Percentiles rank a stretch among this genome's conserved stretches.
Conservation (phyloP, 306 rosid genomes). For the Comarum palustre region DNA sequence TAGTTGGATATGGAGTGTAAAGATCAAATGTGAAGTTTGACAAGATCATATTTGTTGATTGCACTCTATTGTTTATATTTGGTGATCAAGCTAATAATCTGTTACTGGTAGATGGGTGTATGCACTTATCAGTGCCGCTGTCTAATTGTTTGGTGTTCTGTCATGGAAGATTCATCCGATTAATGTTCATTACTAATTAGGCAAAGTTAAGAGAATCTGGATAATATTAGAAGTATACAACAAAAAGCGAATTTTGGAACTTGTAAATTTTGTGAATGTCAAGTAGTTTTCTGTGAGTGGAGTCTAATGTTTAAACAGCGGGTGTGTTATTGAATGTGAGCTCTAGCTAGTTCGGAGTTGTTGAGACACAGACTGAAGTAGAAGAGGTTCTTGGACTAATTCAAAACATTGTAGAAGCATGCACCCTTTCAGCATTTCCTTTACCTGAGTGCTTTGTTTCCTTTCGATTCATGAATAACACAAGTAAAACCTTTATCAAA, state of each 20-base stretch:
- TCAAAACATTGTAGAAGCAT: neutral
- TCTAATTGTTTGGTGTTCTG: neutral
- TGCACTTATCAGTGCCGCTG: neutral
- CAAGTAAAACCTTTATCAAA: neutral
- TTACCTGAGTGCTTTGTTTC: neutral
- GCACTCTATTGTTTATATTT: neutral
- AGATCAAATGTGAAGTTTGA: too few relatives aligned
- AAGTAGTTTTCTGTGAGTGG: neutral
- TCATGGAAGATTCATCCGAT: neutral
- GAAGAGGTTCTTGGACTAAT: neutral
- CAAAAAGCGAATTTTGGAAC: neutral
- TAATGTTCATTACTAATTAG: neutral
- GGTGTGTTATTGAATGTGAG: neutral
- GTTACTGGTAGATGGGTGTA: neutral
- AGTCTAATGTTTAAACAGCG: neutral
- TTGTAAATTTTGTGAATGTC: neutral
- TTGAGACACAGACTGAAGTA: neutral
- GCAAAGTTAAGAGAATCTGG: neutral
- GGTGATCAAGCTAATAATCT: neutral
- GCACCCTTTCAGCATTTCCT: neutral
- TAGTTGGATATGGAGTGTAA: neutral
- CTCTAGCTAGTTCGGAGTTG: neutral
- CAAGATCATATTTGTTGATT: neutral
- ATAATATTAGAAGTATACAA: neutral
- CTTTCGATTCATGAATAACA: neutral